Evolutionary conservation across 1,284 basidiomycete species (phyloP).

Genomic region (Lentinula novae-zelandiae): DNA sequence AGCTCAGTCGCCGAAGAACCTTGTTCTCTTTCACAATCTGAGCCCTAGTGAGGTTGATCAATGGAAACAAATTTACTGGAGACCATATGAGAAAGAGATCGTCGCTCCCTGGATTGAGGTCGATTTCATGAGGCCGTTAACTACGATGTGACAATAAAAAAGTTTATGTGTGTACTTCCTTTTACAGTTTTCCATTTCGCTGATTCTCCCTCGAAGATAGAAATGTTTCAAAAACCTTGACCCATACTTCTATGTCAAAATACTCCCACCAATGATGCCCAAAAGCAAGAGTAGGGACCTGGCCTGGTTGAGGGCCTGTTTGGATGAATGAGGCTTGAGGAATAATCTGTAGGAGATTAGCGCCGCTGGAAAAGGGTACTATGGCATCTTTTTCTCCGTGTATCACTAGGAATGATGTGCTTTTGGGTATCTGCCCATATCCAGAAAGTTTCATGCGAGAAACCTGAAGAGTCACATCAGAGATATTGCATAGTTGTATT

Average conservation of each 20-base stretch:
- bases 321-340: conserved; percentile 34
- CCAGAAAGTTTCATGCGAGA: conserved; percentile 2
- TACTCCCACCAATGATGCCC: conserved; percentile 47
- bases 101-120: conserved; percentile 42
- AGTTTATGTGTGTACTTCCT: not conserved
- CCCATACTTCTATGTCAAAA: conserved; percentile 39
- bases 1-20: not conserved
- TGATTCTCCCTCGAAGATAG: not conserved
- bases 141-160: conserved; percentile 28
- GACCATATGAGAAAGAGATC: conserved; percentile 13
- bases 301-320: conserved; percentile 30
- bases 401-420: conserved; percentile 34
- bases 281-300: conserved; percentile 34
- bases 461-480: not conserved
- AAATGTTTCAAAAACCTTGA: conserved; percentile 30
- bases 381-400: conserved; percentile 38
- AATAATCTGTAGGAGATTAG: conserved; percentile 26
- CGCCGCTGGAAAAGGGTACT: conserved; percentile 30
- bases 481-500: not conserved
- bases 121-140: conserved; percentile 43
- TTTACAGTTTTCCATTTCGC: not conserved
- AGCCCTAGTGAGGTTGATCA: not conserved
- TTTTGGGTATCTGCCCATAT: conserved; percentile 20
- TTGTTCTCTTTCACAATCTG: not conserved
- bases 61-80: conserved; percentile 15